These are phyloP conservation scores for Leersia perrieri DNA, from an alignment of 176 grass and related monocot genomes.

Conservation along the genomic window DNA sequence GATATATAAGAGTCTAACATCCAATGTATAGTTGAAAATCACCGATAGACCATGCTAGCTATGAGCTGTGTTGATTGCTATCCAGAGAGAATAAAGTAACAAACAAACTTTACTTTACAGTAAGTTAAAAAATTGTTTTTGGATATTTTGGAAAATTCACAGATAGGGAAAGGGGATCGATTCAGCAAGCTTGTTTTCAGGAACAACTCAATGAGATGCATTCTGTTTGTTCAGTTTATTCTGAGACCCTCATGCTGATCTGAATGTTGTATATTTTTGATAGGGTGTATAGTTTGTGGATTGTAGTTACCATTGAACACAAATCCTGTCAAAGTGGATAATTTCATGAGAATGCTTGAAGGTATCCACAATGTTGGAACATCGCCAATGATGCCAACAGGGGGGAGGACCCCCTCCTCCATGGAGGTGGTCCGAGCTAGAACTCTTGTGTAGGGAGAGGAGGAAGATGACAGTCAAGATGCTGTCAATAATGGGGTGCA, in stretches of 20 bases:
- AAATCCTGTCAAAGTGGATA: constrained; percentile 54
- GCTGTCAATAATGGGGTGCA: no score
- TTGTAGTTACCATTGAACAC: constrained; percentile 92
- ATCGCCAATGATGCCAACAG: no score
- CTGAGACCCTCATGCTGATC: not conserved
- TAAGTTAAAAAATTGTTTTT: not conserved
- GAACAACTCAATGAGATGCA: not conserved
- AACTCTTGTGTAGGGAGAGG: no score
- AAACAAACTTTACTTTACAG: not conserved
- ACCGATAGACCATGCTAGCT: not conserved
- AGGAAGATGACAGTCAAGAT: no score
- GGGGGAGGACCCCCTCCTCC: no score
- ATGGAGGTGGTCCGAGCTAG: no score
- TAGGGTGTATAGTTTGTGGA: constrained; percentile 91
- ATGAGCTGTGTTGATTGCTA: not conserved
- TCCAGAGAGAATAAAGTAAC: not conserved
- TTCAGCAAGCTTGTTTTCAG: no score
- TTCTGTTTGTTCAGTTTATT: not conserved
- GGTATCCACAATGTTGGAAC: no score
- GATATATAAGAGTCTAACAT: not conserved
- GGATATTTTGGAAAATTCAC: not conserved
- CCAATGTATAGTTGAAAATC: not conserved
- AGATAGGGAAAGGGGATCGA: not conserved
- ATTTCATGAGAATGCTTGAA: constrained; percentile 91
- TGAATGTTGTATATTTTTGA: constrained; percentile 10